Evolutionary conservation across 192 early-diverging fungal species (phyloP), one percentile per base, ranked within the genome.

Genomic region (Dissophora ornata): DNA sequence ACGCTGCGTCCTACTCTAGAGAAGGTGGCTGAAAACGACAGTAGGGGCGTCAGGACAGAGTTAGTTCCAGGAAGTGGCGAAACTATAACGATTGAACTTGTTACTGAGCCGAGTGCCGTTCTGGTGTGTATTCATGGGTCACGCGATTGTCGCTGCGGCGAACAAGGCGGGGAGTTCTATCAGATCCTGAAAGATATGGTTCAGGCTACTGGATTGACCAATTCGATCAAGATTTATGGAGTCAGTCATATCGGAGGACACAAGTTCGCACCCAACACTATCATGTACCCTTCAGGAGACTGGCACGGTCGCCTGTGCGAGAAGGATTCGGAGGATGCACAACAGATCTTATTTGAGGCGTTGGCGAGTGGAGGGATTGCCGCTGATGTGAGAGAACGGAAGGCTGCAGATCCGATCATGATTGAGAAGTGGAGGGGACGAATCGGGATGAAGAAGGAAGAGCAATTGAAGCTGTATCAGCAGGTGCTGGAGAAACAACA

Each of bases 201-300:
- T 25, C 49, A 52, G 52, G 58, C 34, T 11, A 67, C 70, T 0
- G 62, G 64, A 15, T 38, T 68, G 44, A 40, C 25, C 1, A 57
- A 60, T 46, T 61, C 64, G 15, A 64, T 82, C 40, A 68, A 81
- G 33, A 69, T 83, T 30, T 74, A 67, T 26, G 79, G 65, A 6
- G 79, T 84, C 30, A 85, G 82, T n/a, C 88, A 89, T 73, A 75
- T 89, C 24, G 88, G 88, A 26, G 88, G 88, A 18, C 88, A 89
- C 65, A 80, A 81, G 32, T 85, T 55, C 44, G 88, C 88, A 12
- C 84, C 81, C 10, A 89, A 89, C 60, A 80, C 80, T 12, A 87
- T 87, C 71, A 82, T 81, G 45, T 85, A 83, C 57, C 86, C 88
- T 9, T 62, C 57, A 2, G 84, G 84, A 1, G 83, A 89, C 52